phyloP scores from a whole-genome alignment of 2,329 filamentous ascomycete genomes.

The Cordyceps pruinosa region DNA sequence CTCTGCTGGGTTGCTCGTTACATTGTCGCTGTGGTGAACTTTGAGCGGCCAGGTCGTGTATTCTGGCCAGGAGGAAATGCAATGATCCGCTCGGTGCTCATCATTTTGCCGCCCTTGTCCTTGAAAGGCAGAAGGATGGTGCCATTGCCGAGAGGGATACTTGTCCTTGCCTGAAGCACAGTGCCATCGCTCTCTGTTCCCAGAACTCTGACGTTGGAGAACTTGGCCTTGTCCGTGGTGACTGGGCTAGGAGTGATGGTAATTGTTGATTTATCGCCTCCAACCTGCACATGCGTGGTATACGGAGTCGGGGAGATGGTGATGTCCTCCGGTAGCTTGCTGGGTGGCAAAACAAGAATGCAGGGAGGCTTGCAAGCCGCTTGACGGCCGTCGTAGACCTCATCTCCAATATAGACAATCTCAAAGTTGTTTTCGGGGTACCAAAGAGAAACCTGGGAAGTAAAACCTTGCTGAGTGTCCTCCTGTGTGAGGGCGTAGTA shows the following conservation, averaged over 20 bases:
- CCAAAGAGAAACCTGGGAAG: slow-evolving; percentile 21
- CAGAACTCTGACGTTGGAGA: not conserved
- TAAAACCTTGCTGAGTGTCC: slow-evolving; percentile 18
- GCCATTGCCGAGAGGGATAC: not conserved
- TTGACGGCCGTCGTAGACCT: slow-evolving; percentile 12
- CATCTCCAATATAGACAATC: slow-evolving; percentile 17
- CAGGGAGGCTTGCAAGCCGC: slow-evolving; percentile 14
- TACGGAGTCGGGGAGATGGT: slow-evolving; percentile 16
- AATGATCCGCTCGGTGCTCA: not conserved
- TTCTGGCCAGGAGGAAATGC: not conserved
- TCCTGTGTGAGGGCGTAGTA: slow-evolving; percentile 13
- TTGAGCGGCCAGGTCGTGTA: not conserved
- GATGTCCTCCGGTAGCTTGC: slow-evolving; percentile 9
- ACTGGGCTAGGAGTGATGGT: slow-evolving; percentile 14
- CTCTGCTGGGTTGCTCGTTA: too few species aligned
- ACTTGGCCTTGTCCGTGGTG: slow-evolving; percentile 8
- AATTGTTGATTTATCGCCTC: not conserved
- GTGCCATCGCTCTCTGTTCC: not conserved
- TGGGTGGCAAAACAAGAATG: slow-evolving; percentile 20
- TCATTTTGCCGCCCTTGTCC: not conserved
- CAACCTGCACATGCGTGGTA: slow-evolving; percentile 16
- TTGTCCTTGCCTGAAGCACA: not conserved
- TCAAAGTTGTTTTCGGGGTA: slow-evolving; percentile 17
- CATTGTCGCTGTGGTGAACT: not conserved
- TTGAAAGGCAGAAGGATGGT: not conserved